A percentile compares a stretch with the other conserved stretches of the same genome.
phyloP scores from a whole-genome alignment of 2,329 filamentous ascomycete genomes.

The Aphanoascus verrucosus region DNA sequence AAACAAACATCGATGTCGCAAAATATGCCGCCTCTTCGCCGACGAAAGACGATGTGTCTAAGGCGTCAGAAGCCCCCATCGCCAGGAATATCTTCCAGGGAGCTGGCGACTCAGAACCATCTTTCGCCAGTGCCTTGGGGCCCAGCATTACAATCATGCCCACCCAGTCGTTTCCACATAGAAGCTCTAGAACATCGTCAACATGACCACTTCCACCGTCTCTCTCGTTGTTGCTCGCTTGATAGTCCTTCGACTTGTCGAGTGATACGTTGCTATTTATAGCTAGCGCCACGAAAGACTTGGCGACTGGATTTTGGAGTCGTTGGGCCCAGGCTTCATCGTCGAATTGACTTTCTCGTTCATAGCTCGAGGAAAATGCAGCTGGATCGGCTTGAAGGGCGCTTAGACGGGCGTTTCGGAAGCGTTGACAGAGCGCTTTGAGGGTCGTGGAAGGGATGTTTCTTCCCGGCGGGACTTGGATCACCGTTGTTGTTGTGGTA shows the following conservation, averaged over 20 bases:
- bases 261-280: conserved; percentile 1
- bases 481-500: background rate
- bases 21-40: conserved; percentile 18
- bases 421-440: conserved; percentile 13
- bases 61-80: background rate
- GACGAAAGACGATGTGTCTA: conserved; percentile 8
- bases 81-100: conserved; percentile 12
- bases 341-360: conserved; percentile 21
- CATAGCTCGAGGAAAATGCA: conserved; percentile 25
- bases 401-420: conserved; percentile 21
- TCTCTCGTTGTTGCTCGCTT: conserved; percentile 1
- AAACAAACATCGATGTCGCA: conserved; percentile 23
- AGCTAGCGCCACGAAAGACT: conserved; percentile 21
- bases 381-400: conserved; percentile 22
- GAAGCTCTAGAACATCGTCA: conserved; percentile 5
- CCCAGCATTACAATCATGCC: conserved; percentile 24
- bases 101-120: conserved; percentile 5
- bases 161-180: conserved; percentile 22
- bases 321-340: conserved; percentile 22
- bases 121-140: conserved; percentile 15
- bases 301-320: conserved; percentile 21
- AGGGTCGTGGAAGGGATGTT: conserved; percentile 7
- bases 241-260: background rate
- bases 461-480: conserved; percentile 11
- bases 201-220: background rate